Conservation (phyloP, 2,329 filamentous ascomycete species). For the Didymella keratinophila region DNA sequence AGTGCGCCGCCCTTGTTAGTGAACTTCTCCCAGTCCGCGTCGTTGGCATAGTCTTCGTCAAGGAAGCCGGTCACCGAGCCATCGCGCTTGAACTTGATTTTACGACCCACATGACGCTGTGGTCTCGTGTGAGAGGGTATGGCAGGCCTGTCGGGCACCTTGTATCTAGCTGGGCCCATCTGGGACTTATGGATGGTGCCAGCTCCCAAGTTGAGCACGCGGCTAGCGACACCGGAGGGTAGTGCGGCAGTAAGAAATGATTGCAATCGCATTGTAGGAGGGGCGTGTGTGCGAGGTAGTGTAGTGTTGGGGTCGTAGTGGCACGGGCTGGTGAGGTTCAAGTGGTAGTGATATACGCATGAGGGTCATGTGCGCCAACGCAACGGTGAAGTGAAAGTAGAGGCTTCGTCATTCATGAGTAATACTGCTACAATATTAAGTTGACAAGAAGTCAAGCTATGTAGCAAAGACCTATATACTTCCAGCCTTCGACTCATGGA, state of each 20-base stretch:
- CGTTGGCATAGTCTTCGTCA: constrained; percentile 22
- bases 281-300: not conserved
- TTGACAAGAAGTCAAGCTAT: too few species aligned
- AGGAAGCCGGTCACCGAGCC: constrained; percentile 13
- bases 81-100: not conserved
- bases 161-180: not conserved
- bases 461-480: too few species aligned
- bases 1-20: constrained; percentile 25
- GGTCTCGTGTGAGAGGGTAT: not conserved
- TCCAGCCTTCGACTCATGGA: too few species aligned
- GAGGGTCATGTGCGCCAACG: not conserved
- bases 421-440: too few species aligned
- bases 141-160: not conserved
- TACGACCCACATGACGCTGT: not conserved
- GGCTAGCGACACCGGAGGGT: not conserved
- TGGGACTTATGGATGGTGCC: not conserved
- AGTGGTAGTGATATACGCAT: not conserved
- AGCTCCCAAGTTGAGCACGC: not conserved
- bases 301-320: not conserved
- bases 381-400: not conserved
- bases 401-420: not conserved
- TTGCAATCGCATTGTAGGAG: not conserved
- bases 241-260: not conserved
- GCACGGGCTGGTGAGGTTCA: not conserved
- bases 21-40: constrained; percentile 21